These are phyloP conservation scores for Asclepias syriaca DNA, from an alignment of 257 asterid genomes.

Conservation along the genomic window DNA sequence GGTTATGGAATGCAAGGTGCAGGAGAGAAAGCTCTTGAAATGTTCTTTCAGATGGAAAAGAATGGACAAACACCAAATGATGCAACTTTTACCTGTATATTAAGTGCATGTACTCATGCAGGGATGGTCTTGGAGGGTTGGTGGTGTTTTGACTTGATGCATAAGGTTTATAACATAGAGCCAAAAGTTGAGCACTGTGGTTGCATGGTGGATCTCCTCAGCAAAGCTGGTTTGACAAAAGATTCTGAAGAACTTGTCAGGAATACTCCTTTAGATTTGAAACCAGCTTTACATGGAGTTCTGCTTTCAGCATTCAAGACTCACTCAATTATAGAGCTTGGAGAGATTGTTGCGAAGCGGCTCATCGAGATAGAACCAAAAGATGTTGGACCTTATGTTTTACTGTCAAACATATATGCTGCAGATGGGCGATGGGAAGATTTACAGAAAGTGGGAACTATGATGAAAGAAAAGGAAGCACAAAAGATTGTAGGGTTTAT, in stretches of 20 bases:
- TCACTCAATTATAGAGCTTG: constrained; percentile 31
- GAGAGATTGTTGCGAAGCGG: constrained; percentile 27
- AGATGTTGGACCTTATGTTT: constrained; percentile 32
- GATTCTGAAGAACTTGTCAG: constrained; percentile 26
- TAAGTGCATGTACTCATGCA: constrained; percentile 36
- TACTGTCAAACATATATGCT: constrained; percentile 35
- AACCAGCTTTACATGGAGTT: constrained; percentile 26
- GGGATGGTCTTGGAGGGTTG: constrained; percentile 40
- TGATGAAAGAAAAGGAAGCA: constrained; percentile 23
- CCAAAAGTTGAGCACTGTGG: constrained; percentile 41
- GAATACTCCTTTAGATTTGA: constrained; percentile 16
- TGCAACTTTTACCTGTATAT: constrained; percentile 31
- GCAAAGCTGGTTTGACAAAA: constrained; percentile 27
- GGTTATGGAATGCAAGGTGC: constrained; percentile 35
- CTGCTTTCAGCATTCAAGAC: constrained; percentile 31
- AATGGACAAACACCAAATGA: constrained; percentile 33
- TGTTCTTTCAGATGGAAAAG: constrained; percentile 30
- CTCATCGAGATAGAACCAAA: constrained; percentile 28
- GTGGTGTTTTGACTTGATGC: constrained; percentile 35
- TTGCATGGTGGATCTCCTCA: constrained; percentile 38
- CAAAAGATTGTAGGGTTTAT: constrained; percentile 24
- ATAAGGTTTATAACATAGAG: constrained; percentile 22
- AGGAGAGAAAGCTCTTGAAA: constrained; percentile 33
- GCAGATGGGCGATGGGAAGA: constrained; percentile 31
- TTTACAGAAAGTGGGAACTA: constrained; percentile 28